phyloP scores from a whole-genome alignment of 768 basidiomycete species.

The Russula sp. region DNA sequence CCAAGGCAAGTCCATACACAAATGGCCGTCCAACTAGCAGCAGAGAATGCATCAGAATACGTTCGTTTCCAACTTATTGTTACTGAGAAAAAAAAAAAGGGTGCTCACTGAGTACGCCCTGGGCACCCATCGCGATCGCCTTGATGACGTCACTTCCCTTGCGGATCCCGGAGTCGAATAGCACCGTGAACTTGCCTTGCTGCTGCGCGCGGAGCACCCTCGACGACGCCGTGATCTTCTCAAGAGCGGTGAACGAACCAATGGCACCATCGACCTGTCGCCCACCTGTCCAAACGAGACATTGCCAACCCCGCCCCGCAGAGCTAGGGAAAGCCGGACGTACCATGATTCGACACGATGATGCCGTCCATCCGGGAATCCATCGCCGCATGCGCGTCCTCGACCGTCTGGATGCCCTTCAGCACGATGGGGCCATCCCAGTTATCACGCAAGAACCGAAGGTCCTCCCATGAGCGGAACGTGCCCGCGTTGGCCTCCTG shows the following conservation, averaged over 20 bases:
- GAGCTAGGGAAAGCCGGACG: slow-evolving; percentile 11
- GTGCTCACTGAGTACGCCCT: slow-evolving; percentile 64
- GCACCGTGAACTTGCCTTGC: slow-evolving; percentile 55
- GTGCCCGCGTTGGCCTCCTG: slow-evolving; percentile 55
- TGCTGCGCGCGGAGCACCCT: slow-evolving; percentile 52
- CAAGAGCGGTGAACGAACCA: slow-evolving; percentile 65
- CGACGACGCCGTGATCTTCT: slow-evolving; percentile 57
- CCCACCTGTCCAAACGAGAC: slow-evolving; percentile 45
- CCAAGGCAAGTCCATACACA: slow-evolving; percentile 66
- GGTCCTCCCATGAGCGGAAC: slow-evolving; percentile 65
- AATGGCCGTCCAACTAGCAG: slow-evolving; percentile 62
- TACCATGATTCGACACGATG: slow-evolving; percentile 77
- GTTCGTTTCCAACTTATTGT: not conserved
- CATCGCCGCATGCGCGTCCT: slow-evolving; percentile 67
- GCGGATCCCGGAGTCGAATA: slow-evolving; percentile 80
- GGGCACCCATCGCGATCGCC: slow-evolving; percentile 81
- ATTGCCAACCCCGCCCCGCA: not conserved
- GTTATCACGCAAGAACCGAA: slow-evolving; percentile 59
- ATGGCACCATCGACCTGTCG: slow-evolving; percentile 77
- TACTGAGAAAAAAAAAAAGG: not conserved
- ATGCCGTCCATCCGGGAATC: slow-evolving; percentile 65
- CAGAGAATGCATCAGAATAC: not conserved
- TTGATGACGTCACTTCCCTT: slow-evolving; percentile 80
- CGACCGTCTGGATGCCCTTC: slow-evolving; percentile 68
- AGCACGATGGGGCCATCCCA: slow-evolving; percentile 76